These are phyloP conservation scores for Calonectria hawksworthii DNA, from an alignment of 2,329 filamentous ascomycete genomes.

Conservation along the genomic window DNA sequence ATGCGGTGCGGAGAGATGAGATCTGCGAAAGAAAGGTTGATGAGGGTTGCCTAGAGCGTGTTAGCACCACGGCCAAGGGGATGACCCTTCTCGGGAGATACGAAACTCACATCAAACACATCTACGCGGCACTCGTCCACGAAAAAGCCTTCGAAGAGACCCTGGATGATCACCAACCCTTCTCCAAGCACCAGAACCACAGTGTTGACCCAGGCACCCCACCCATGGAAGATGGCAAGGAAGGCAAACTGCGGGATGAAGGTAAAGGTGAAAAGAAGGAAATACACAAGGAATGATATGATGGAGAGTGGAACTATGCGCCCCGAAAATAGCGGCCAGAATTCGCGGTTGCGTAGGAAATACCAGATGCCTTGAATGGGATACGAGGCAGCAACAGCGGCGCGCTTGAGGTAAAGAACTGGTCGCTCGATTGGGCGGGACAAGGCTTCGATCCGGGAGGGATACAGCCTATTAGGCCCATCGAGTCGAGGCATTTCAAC, in stretches of 20 bases:
- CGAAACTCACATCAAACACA: constrained; percentile 80
- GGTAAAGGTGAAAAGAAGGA: constrained; percentile 88
- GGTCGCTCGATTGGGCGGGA: constrained; percentile 52
- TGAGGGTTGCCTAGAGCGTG: constrained; percentile 72
- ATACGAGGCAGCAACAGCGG: constrained; percentile 64
- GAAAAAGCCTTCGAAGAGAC: constrained; percentile 84
- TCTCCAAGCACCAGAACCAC: constrained; percentile 90
- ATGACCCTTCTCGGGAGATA: too few species aligned
- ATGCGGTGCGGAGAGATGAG: constrained; percentile 78
- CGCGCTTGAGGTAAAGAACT: constrained; percentile 59
- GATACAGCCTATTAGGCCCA: constrained; percentile 24
- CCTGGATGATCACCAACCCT: constrained; percentile 77
- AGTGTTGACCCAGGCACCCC: constrained; percentile 90
- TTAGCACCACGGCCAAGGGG: constrained; percentile 15
- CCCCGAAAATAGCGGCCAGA: constrained; percentile 84
- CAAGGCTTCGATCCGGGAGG: constrained; percentile 35
- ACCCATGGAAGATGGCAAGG: constrained; percentile 88
- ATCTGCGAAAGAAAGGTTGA: constrained; percentile 79
- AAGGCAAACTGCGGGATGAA: constrained; percentile 93
- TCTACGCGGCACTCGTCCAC: constrained; percentile 85
- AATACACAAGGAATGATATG: constrained; percentile 85
- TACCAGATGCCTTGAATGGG: constrained; percentile 84
- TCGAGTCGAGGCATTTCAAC: constrained; percentile 37
- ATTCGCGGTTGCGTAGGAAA: constrained; percentile 81
- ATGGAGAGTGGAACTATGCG: constrained; percentile 85